Conservation (phyloP, 208 protist genomes). For the Perkinsela sp. region DNA sequence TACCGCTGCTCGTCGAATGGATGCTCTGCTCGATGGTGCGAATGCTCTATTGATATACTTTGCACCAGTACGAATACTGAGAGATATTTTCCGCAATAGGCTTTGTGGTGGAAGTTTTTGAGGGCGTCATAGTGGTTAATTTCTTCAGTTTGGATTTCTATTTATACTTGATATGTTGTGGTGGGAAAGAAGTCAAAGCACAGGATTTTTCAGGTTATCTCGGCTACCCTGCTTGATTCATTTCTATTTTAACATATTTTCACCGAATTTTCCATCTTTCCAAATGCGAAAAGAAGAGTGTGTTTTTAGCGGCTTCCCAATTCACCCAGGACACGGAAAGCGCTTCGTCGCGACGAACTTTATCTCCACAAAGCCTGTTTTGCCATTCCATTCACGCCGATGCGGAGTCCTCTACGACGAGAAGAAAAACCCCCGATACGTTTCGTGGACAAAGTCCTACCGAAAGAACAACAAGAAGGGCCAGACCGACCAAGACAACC, state of each 20-base stretch:
- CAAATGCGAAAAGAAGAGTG: conserved; percentile 63
- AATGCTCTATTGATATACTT: too few relatives aligned
- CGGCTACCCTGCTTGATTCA: too few relatives aligned
- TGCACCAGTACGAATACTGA: too few relatives aligned
- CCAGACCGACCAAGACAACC: conserved; percentile 35
- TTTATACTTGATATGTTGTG: too few relatives aligned
- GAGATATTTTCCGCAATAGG: too few relatives aligned
- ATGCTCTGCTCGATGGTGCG: neutral
- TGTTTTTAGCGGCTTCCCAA: conserved; percentile 66
- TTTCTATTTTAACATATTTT: too few relatives aligned
- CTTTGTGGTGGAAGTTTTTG: too few relatives aligned
- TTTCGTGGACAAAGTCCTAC: conserved; percentile 70
- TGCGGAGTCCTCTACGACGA: conserved; percentile 64
- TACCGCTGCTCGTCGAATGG: neutral
- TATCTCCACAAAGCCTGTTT: conserved; percentile 69
- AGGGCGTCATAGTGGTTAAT: too few relatives aligned
- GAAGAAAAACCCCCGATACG: conserved; percentile 74
- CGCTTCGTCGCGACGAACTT: conserved; percentile 69
- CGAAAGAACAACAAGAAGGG: conserved; percentile 68
- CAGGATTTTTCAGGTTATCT: too few relatives aligned
- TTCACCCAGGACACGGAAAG: conserved; percentile 71
- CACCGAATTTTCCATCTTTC: neutral
- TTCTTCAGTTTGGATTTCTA: too few relatives aligned
- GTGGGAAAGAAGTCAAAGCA: too few relatives aligned
- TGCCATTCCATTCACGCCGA: conserved; percentile 62